Base-by-base conservation (phyloP, 2,329 filamentous ascomycete genomes). In the Neopestalotiopsis clavispora region DNA sequence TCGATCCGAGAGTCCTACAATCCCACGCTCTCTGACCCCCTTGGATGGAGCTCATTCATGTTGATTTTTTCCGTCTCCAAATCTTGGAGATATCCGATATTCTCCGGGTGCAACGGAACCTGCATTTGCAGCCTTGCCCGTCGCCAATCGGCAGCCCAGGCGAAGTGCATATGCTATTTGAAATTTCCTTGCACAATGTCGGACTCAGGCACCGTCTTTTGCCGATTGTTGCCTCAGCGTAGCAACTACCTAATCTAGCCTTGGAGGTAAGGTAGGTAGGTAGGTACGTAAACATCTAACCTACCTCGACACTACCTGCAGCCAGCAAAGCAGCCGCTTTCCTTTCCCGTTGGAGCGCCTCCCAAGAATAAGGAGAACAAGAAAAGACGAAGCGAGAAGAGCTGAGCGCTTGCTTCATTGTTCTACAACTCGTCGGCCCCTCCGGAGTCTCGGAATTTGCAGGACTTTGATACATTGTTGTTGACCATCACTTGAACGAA, bases 71-170 rank as follows among this genome's bases (percentile, higher is more conserved):
- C 17, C 13, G 10, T 14, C 30, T 38, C 30, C 28, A 4, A n/a
- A 34, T 40, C 38, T 63, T 40, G 62, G 30, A 14, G n/a, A 14
- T 23, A 23, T 32, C 62, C 62, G 62, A 65, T 49, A 38, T 65
- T 45, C 62, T 65, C 62, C 62, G 62, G 23, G 34, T 32, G 40
- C 42, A 14, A 65, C 62, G 9, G 62, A 65, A 17, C 40, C 62
- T 52, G 20, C 62, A 30, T 65, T 38, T 38, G 28, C 40, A 45
- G 23, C 38, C 30, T 59, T 20, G 17, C 38, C 14, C n/a, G 17
- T 28, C 40, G 20, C 62, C n/a, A 49, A 34, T 49, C 34, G 30
- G 59, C 28, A 20, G 59, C 17, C 23, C 59, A 23, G 23, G n/a
- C 7, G 57, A 10, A 23, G 28, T 52, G n/a, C 45, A 52, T 52